These are phyloP conservation scores for Artemisia princeps DNA, from an alignment of 140 eudicot species.

Conservation along the genomic window DNA sequence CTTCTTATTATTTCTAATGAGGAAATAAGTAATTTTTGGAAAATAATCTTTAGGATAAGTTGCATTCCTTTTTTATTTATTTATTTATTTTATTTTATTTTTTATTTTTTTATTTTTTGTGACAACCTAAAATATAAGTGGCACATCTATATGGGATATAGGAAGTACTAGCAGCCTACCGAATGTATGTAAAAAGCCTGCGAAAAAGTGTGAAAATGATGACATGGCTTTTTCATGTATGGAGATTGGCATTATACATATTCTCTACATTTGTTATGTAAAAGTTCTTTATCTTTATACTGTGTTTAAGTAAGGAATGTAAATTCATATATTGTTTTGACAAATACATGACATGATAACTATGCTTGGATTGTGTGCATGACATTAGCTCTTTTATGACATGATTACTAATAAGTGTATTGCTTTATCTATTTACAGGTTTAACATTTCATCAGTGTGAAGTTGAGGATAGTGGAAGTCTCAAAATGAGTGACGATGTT, in stretches of 20 bases:
- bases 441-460: slow-evolving; percentile 31
- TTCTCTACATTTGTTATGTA: neutral
- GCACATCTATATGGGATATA: too few species aligned
- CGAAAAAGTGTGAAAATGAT: too few species aligned
- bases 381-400: slow-evolving; percentile 1
- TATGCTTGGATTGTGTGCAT: neutral
- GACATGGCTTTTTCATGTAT: too few species aligned
- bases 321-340: neutral
- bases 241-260: neutral
- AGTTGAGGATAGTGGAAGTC: slow-evolving; percentile 33
- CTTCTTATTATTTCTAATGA: too few species aligned
- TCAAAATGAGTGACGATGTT: slow-evolving; percentile 22
- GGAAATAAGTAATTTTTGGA: too few species aligned
- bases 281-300: neutral
- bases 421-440: slow-evolving; percentile 33
- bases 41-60: too few species aligned
- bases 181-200: too few species aligned
- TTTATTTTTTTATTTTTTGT: too few species aligned
- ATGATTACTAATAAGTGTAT: neutral
- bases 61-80: too few species aligned
- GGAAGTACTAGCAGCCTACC: too few species aligned
- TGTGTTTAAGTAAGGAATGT: neutral
- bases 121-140: too few species aligned
- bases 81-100: too few species aligned
- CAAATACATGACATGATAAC: neutral